Evolutionary conservation across 306 rosid species (phyloP).

Genomic region (Vicia faba): DNA sequence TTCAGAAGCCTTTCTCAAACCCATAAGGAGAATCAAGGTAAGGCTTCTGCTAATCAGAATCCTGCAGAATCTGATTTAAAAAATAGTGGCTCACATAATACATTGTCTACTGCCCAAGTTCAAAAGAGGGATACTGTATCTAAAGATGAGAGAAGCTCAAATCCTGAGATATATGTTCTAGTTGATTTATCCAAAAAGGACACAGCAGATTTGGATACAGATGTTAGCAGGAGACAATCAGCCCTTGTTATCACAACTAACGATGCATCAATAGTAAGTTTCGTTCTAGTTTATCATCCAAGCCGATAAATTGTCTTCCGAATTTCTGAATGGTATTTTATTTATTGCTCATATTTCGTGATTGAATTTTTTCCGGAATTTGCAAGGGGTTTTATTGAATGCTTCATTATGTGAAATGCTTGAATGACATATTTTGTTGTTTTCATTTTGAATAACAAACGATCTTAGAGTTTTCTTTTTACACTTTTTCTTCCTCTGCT

Average conservation of each 20-base stretch:
- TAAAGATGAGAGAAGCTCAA: conserved; percentile 42
- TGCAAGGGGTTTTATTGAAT: conserved; percentile 15
- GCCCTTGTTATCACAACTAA: conserved; percentile 50
- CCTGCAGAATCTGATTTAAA: conserved; percentile 40
- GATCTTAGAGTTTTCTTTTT: conserved; percentile 6
- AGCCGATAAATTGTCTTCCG: conserved; percentile 12
- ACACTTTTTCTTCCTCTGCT: conserved; percentile 1
- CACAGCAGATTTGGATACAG: conserved; percentile 40
- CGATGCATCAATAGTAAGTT: conserved; percentile 51
- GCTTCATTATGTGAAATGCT: conserved; percentile 32
- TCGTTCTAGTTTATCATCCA: conserved; percentile 36
- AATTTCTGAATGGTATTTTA: conserved; percentile 13
- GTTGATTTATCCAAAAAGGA: conserved; percentile 49
- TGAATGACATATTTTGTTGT: conserved; percentile 30
- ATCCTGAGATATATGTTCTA: conserved; percentile 46
- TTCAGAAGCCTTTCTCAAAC: conserved; percentile 35
- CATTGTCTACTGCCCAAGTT: conserved; percentile 42
- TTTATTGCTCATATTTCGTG: conserved; percentile 20
- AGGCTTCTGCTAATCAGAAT: conserved; percentile 47
- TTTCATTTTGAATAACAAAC: conserved; percentile 25
- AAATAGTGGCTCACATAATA: conserved; percentile 39
- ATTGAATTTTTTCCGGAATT: conserved; percentile 31
- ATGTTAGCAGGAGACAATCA: conserved; percentile 43
- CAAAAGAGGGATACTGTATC: conserved; percentile 45
- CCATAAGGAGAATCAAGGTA: conserved; percentile 36